Evolutionary conservation across 768 basidiomycete species (phyloP), one percentile per base, ranked within the genome.

Genomic region (Boletus edulis): DNA sequence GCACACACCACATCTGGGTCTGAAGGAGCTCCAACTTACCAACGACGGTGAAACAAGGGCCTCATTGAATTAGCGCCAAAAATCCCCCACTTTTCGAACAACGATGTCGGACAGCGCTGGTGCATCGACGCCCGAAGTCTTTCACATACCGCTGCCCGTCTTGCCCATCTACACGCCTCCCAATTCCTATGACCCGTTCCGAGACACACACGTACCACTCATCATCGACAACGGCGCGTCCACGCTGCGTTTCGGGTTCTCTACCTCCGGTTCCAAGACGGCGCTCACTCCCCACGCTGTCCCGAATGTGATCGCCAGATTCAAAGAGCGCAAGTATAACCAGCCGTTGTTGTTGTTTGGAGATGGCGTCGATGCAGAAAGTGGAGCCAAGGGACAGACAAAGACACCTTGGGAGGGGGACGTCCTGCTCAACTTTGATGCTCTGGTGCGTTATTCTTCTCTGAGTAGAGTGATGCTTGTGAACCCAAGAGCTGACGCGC

Each of bases 321-420:
- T 91, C 74, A 91, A 91, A 70, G 97, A 98, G 62, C 82, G 95
- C 62, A 88, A 85, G 68, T 84, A 79, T 14, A 93, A 92, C 69
- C 86, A 81, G 56, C 87, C 86, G 0, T 74, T 95, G n/a, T 68
- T 95, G 31, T 77, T 98, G 13, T 96, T 96, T 54, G 97, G 97
- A 0, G 84, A 89, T 32, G 93, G 85, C 12, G 83, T 92, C 31
- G 95, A 97, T 42, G 77, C 84, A 13, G 97, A 99, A 68, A 88
- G 87, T 39, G 89, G 86, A 12, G 87, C 91, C 54, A 82, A 87
- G 62, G 81, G 84, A 2, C 90, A 91, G 67, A 79, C 85, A 8
- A 86, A 83, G 63, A 85, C 84, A 0, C 87, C 96, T 51, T 98
- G 91, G 87, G 97, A 99, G 67, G 94, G 93, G 9, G 97, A 98